Conservation (phyloP, 2,329 filamentous ascomycete species). For the Neofusicoccum umdonicola region DNA sequence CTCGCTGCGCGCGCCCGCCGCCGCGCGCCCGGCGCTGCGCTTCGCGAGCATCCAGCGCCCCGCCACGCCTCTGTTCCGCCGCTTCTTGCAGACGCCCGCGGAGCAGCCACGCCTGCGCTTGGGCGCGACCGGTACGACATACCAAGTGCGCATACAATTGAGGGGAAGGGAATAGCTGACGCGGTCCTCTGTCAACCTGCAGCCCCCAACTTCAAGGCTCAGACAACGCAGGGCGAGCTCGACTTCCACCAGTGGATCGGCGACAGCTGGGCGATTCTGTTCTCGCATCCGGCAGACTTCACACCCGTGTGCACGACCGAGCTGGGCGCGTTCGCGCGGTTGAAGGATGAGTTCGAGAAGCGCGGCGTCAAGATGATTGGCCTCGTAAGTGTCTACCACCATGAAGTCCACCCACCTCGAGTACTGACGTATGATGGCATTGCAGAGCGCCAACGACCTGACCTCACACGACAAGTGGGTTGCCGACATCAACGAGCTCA, state of each 20-base stretch:
- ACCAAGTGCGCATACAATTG: background rate
- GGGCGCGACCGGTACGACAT: constrained; percentile 36
- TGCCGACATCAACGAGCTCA: constrained; percentile 54
- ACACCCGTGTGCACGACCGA: constrained; percentile 63
- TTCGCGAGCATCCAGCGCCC: constrained; percentile 24
- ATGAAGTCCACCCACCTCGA: constrained; percentile 42
- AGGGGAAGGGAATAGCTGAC: background rate
- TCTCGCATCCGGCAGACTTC: constrained; percentile 66
- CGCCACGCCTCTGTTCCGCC: constrained; percentile 33
- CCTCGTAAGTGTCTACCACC: constrained; percentile 26
- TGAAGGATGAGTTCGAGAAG: constrained; percentile 63
- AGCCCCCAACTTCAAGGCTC: constrained; percentile 68
- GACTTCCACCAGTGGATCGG: constrained; percentile 72
- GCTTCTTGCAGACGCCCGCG: constrained; percentile 36
- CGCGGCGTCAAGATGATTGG: constrained; percentile 63
- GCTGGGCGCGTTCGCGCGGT: constrained; percentile 62
- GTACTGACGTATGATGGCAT: background rate
- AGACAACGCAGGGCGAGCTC: constrained; percentile 64
- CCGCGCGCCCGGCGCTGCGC: constrained; percentile 27
- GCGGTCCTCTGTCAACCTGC: background rate
- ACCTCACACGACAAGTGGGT: constrained; percentile 48
- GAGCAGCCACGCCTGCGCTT: constrained; percentile 44
- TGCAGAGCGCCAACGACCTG: constrained; percentile 18
- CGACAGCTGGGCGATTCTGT: constrained; percentile 67
- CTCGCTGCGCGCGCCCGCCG: constrained; percentile 21